Base-by-base conservation (phyloP, 768 basidiomycete genomes). In the Rhizopogon rudus region DNA sequence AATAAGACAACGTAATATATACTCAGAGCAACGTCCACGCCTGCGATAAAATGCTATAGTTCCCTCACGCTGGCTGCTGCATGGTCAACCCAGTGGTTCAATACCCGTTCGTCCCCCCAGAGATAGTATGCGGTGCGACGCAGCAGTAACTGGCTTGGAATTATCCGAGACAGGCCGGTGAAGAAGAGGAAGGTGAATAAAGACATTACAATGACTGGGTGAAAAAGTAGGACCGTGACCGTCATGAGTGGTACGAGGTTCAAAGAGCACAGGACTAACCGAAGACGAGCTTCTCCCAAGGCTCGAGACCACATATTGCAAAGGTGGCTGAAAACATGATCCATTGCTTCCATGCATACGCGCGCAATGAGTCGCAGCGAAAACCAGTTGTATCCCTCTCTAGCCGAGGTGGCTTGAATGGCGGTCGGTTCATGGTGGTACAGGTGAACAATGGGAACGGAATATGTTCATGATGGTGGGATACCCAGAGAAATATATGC, bases 231-330 rank as follows among this genome's bases (percentile, higher is more conserved):
- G 17, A 39, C 17, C 29, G 43, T 29, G 17, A 39, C 16, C 29
- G 43, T 29, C 8, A 44, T 17, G 41, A 42, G 17, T 31, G 48
- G 43, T 56, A n/a, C 2, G 40, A 22, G 17, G 35, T 16, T 5
- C 25, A 25, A 20, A 49, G 35, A 20, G 22, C 16, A 45, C 13
- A 33, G 14, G 14, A 76, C 82, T 59, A 62, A 83, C 83, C 56
- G 54, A 82, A 69, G 45, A 83, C 59, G 39, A 76, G 60, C 60
- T 81, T 81, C 73, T 86, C 84, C 83, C 83, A 84, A 46, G 78
- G 75, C 66, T 85, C 82, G 56, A 83, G 70, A 68, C 84, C 75
- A 28, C 74, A 71, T 25, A 83, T 65, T 1, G 73, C 83, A 54
- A 80, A 78, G 1, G 81, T 81, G 14, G 75, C 67, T 61, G 82